These are phyloP conservation scores for Elsinoe batatas DNA, from an alignment of 2,329 filamentous ascomycete genomes.

Conservation along the genomic window DNA sequence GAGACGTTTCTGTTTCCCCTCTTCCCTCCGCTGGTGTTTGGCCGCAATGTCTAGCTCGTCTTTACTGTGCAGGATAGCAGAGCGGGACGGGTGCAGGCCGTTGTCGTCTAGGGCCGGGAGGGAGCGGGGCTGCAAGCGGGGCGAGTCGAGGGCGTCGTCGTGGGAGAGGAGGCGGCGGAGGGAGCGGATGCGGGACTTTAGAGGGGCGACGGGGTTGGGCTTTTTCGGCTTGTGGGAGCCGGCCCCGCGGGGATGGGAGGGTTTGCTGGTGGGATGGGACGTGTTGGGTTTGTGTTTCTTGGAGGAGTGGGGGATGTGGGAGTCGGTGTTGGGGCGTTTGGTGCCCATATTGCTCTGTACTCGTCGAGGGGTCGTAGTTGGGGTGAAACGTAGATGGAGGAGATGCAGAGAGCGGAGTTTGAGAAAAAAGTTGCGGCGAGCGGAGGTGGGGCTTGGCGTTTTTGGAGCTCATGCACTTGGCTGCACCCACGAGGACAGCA, in stretches of 20 bases:
- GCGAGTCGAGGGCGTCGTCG: conserved; percentile 11
- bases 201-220: conserved; percentile 42
- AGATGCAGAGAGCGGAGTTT: neutral
- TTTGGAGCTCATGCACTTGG: neutral
- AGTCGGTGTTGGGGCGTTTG: conserved; percentile 2
- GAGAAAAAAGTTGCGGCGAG: conserved; percentile 3
- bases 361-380: neutral
- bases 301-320: neutral
- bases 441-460: neutral
- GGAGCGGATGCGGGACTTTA: conserved; percentile 63
- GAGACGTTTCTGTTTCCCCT: neutral
- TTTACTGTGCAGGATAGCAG: conserved; percentile 4
- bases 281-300: conserved; percentile 14
- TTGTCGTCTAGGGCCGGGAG: neutral
- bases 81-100: neutral
- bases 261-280: conserved; percentile 19
- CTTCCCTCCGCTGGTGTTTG: conserved; percentile 6
- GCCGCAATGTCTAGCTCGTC: conserved; percentile 13
- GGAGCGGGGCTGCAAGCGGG: neutral
- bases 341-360: neutral
- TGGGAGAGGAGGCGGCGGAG: conserved; percentile 49
- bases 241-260: conserved; percentile 15
- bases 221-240: conserved; percentile 18
- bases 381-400: neutral
- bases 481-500: neutral